phyloP scores from a whole-genome alignment of 352 stramenopile species.

The Globisporangium iwayamae region DNA sequence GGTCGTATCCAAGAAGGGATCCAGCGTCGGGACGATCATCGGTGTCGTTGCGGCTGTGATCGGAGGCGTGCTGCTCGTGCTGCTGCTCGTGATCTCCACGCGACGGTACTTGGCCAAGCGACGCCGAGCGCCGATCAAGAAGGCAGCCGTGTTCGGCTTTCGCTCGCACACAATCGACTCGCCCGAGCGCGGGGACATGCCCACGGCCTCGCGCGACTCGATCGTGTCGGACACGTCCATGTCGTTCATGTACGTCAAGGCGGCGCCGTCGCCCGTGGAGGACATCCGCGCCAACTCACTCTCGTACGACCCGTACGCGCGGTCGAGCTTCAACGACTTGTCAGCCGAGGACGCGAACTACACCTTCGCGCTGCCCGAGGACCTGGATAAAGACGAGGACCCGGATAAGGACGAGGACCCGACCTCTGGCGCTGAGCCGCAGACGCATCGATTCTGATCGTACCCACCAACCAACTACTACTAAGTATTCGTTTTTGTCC shows the following conservation, averaged over 20 bases:
- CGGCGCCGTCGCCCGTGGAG: constrained; percentile 32
- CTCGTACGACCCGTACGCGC: constrained; percentile 49
- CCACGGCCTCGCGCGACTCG: constrained; percentile 34
- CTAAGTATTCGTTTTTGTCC: constrained; percentile 10
- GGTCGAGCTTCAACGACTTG: constrained; percentile 33
- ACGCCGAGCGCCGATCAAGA: constrained; percentile 8
- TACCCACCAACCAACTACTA: not conserved
- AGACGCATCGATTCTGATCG: constrained; percentile 9
- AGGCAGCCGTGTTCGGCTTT: constrained; percentile 41
- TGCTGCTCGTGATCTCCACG: constrained; percentile 24
- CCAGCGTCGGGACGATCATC: constrained; percentile 24
- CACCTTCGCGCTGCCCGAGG: constrained; percentile 39
- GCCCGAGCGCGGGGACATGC: constrained; percentile 29
- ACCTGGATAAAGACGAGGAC: not conserved
- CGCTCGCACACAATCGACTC: constrained; percentile 29
- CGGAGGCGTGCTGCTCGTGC: constrained; percentile 24
- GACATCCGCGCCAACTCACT: constrained; percentile 34
- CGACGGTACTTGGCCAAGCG: constrained; percentile 19
- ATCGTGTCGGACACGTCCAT: constrained; percentile 38
- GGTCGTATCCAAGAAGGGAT: constrained; percentile 19
- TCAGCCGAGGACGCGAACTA: constrained; percentile 27
- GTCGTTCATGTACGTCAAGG: constrained; percentile 53
- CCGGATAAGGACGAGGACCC: not conserved
- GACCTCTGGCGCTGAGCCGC: not conserved
- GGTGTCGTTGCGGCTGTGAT: constrained; percentile 31